Conservation (phyloP, 192 early-diverging fungal species). For the Entomortierella parvispora region DNA sequence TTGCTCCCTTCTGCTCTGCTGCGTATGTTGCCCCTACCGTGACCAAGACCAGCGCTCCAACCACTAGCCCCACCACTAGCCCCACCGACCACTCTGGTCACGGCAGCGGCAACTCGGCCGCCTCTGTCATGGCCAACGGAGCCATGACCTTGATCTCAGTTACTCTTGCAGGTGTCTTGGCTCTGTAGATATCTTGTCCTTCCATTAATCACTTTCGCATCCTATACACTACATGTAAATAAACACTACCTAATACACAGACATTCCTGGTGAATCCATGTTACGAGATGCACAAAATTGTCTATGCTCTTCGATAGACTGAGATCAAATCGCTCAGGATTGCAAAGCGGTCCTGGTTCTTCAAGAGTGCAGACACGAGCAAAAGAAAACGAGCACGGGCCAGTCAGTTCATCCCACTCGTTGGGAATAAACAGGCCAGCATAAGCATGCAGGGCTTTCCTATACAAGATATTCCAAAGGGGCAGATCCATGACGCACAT, state of each 20-base stretch:
- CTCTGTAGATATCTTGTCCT: constrained; percentile 10
- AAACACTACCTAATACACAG: not conserved
- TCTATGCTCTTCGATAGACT: too few relatives aligned
- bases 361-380: too few relatives aligned
- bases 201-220: not conserved
- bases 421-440: too few relatives aligned
- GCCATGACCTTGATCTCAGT: constrained; percentile 25
- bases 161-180: constrained; percentile 9
- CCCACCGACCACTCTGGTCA: constrained; percentile 19
- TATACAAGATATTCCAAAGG: too few relatives aligned
- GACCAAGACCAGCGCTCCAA: not conserved
- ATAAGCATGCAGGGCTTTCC: too few relatives aligned
- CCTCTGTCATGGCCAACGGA: not conserved
- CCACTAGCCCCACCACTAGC: constrained; percentile 7
- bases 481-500: too few relatives aligned
- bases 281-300: too few relatives aligned
- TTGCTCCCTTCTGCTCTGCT: constrained; percentile 38
- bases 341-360: too few relatives aligned
- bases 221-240: not conserved
- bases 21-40: constrained; percentile 17
- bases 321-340: too few relatives aligned
- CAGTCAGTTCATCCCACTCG: too few relatives aligned
- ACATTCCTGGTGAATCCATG: too few relatives aligned
- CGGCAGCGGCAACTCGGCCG: constrained; percentile 11
- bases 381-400: too few relatives aligned